Base-by-base conservation (phyloP, 306 rosid species). In the Carpinus viminea region DNA sequence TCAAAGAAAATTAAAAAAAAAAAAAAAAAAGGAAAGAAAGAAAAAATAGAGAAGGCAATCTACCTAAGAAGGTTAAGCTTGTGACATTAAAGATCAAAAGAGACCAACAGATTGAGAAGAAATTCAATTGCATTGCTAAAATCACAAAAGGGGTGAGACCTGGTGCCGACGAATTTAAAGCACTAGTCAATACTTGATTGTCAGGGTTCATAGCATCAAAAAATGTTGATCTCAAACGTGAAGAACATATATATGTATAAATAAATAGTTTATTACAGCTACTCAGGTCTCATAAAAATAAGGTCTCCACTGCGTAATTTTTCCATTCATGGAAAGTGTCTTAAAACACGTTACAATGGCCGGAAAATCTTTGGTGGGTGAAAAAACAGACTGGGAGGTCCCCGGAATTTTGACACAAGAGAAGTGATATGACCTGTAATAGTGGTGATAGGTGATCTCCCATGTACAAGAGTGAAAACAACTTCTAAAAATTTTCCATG, bases 341-440 rank as follows among this genome's bases (percentile, higher is more conserved):
- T 64, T 41, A 41, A 72, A 69, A 81, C 84, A 82, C 36, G 84
- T 84, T 78, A 88, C 90, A 84, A 72, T 53, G 75, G 76, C 86
- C 68, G 60, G 73, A 79, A 79, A 76, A 83, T 78, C 82, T 80
- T 80, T 55, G 50, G 79, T 57, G 50, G 81, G 72, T 46, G 73
- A 79, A 73, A 74, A 47, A 34, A 79, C 81, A 71, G 43, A 60
- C 72, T 20, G 50, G 70, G 64, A 41, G 43, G 85, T 84, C 82
- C 61, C 61, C 79, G 70, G 65, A 36, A 56, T 28, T 57, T 73
- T 13, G 73, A 72, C 74, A 50, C 38, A 36, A 34, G 78, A 51
- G 72, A 73, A n/a, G 75, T 76, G 54, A 66, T 12, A 71, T 81
- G 81, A 76, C 77, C 77, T 55, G 79, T 56, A 84, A 68, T 13